phyloP scores from a whole-genome alignment of 495 filamentous ascomycete genomes.

The Astrothelium subdiscretum region DNA sequence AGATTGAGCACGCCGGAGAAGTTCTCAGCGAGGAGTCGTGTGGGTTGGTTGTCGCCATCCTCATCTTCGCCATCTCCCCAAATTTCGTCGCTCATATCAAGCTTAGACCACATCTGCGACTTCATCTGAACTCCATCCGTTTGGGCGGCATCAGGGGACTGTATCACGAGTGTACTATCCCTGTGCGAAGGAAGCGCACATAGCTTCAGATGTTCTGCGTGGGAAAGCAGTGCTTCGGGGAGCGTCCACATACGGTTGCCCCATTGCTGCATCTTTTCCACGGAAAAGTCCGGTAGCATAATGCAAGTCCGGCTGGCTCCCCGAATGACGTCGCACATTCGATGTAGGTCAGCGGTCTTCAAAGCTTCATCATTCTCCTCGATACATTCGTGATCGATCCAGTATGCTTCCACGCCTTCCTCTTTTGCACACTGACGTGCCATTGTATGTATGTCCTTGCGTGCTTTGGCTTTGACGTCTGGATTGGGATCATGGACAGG shows the following conservation, averaged over 20 bases:
- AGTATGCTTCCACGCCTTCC: constrained; percentile 4
- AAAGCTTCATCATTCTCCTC: neutral
- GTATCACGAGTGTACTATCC: neutral
- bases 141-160: neutral
- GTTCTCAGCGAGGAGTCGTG: constrained; percentile 2
- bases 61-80: neutral
- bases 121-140: neutral
- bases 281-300: constrained; percentile 1
- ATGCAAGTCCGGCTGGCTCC: neutral
- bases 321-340: constrained; percentile 6
- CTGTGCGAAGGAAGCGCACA: neutral
- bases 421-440: neutral
- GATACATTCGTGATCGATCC: constrained; percentile 4
- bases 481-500: neutral
- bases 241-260: constrained; percentile 4
- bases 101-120: neutral
- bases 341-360: constrained; percentile 1
- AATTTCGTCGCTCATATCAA: neutral
- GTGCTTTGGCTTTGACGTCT: constrained; percentile 1
- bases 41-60: neutral
- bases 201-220: neutral
- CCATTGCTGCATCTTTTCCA: neutral
- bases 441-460: neutral
- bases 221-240: constrained; percentile 4
- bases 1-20: constrained; percentile 2